Conservation (phyloP, 2,329 filamentous ascomycete species). For the Fusarium duplospermum region DNA sequence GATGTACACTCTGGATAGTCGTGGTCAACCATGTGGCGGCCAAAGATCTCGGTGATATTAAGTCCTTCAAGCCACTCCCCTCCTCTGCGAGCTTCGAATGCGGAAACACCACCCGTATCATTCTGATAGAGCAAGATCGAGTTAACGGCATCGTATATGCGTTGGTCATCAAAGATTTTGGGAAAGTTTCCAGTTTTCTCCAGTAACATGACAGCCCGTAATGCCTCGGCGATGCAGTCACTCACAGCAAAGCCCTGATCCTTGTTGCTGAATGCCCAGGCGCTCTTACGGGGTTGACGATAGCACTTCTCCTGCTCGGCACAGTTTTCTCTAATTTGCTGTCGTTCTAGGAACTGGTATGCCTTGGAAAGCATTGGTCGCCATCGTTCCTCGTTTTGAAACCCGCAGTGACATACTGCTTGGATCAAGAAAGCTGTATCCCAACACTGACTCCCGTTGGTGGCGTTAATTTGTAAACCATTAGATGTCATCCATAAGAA, state of each 20-base stretch:
- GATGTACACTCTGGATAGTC: constrained; percentile 98
- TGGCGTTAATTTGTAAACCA: constrained; percentile 94
- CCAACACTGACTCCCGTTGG: constrained; percentile 96
- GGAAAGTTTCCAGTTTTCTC: constrained; percentile 83
- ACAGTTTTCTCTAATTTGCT: constrained; percentile 89
- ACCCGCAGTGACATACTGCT: constrained; percentile 79
- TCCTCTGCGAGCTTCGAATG: constrained; percentile 88
- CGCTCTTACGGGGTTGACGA: constrained; percentile 88
- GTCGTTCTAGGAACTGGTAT: constrained; percentile 84
- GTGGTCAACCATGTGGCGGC: constrained; percentile 89
- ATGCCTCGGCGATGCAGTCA: constrained; percentile 90
- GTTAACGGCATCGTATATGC: constrained; percentile 88
- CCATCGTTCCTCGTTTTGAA: constrained; percentile 80
- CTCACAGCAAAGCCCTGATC: constrained; percentile 94
- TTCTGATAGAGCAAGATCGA: constrained; percentile 96
- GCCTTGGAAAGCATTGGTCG: constrained; percentile 84
- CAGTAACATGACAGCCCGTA: constrained; percentile 85
- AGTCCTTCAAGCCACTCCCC: constrained; percentile 82
- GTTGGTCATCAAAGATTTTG: constrained; percentile 75
- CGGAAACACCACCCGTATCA: constrained; percentile 83
- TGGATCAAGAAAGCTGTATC: constrained; percentile 92
- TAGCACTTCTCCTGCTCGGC: constrained; percentile 82
- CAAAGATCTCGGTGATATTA: constrained; percentile 96
- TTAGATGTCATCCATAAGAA: constrained; percentile 91
- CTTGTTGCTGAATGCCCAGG: constrained; percentile 94